Percentiles rank a stretch among this genome's conserved stretches.
Conservation (phyloP, 345 rosid genomes). For the Raphanus raphanistrum region DNA sequence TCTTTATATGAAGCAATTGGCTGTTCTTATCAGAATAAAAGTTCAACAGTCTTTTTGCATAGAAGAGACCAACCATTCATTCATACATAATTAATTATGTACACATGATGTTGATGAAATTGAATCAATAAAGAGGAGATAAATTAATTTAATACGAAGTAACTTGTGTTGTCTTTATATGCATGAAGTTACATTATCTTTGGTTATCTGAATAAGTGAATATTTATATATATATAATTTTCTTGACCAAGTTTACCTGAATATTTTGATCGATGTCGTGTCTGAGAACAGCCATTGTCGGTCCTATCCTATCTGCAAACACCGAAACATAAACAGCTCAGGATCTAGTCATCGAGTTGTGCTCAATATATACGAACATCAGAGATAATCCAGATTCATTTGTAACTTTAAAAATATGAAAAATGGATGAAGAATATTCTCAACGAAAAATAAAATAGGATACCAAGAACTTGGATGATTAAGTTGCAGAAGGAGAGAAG, state of each 20-base stretch:
- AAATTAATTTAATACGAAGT: conserved; percentile 10
- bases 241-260: conserved; percentile 46
- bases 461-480: conserved; percentile 90
- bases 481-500: conserved; percentile 65
- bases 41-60: background rate
- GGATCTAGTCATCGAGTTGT: conserved; percentile 6
- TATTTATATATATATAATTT: no score
- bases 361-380: background rate
- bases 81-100: background rate
- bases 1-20: conserved; percentile 20
- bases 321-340: conserved; percentile 3
- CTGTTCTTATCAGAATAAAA: conserved; percentile 28
- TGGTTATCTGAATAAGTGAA: background rate
- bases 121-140: conserved; percentile 22
- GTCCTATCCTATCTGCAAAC: conserved; percentile 92
- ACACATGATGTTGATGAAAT: conserved; percentile 27
- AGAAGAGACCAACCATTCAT: conserved; percentile 14
- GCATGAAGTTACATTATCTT: conserved; percentile 25
- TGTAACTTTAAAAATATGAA: background rate
- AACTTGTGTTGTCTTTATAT: conserved; percentile 16
- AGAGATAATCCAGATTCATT: background rate
- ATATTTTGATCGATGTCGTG: conserved; percentile 81
- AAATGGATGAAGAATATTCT: background rate
- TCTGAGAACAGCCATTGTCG: conserved; percentile 92
- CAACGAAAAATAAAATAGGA: conserved; percentile 4